phyloP scores from a whole-genome alignment of 345 rosid genomes.

The Lumnitzera littorea region DNA sequence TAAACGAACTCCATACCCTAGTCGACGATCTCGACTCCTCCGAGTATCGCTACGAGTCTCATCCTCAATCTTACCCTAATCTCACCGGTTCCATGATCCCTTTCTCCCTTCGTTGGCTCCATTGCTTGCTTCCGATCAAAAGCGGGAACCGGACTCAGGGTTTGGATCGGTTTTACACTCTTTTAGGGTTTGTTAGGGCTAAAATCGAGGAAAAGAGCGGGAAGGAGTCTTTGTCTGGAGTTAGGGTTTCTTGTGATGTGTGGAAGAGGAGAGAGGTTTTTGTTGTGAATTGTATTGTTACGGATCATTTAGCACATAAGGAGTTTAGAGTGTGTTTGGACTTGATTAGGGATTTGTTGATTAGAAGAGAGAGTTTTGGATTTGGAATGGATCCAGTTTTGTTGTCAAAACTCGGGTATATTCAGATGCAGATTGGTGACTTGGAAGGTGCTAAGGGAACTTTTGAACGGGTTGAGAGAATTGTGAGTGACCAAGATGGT shows the following conservation, averaged over 20 bases:
- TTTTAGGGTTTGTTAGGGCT: slow-evolving; percentile 57
- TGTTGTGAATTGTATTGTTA: slow-evolving; percentile 59
- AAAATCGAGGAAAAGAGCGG: slow-evolving; percentile 24
- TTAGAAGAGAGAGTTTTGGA: slow-evolving; percentile 14
- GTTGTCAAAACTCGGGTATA: slow-evolving; percentile 73
- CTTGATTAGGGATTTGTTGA: slow-evolving; percentile 45
- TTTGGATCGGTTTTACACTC: slow-evolving; percentile 60
- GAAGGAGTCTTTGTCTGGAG: slow-evolving; percentile 21
- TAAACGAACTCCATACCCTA: slow-evolving; percentile 62
- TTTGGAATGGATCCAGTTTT: slow-evolving; percentile 42
- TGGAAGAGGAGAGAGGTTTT: slow-evolving; percentile 71
- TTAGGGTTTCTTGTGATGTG: slow-evolving; percentile 3
- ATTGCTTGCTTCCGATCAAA: slow-evolving; percentile 60
- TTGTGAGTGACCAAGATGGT: slow-evolving; percentile 29
- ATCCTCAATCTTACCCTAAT: slow-evolving; percentile 57
- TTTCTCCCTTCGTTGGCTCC: slow-evolving; percentile 78
- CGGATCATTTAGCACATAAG: slow-evolving; percentile 60
- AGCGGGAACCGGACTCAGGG: slow-evolving; percentile 59
- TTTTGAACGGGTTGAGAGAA: slow-evolving; percentile 45
- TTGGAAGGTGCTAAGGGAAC: slow-evolving; percentile 63
- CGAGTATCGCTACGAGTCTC: slow-evolving; percentile 66
- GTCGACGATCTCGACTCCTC: slow-evolving; percentile 60
- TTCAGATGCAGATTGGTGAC: slow-evolving; percentile 93
- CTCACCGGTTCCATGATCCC: slow-evolving; percentile 91
- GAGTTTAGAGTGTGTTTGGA: slow-evolving; percentile 66